A percentile compares a stretch with the other conserved stretches of the same genome.
Conservation (phyloP, 1,284 basidiomycete species). For the Porphyrellus sp. region DNA sequence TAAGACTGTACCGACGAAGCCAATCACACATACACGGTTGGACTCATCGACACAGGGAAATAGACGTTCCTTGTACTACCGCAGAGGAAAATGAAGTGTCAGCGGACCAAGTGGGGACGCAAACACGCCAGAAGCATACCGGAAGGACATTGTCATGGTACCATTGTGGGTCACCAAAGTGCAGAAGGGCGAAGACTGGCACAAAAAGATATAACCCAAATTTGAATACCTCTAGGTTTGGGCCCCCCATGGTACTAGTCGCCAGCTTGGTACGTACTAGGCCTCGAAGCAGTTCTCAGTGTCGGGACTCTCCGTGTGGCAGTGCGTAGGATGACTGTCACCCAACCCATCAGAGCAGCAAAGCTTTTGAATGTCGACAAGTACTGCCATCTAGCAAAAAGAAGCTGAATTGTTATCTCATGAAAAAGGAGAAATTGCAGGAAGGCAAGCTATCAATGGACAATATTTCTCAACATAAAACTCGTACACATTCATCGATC, state of each 20-base stretch:
- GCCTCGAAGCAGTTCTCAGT: not conserved
- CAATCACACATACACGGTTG: constrained; percentile 43
- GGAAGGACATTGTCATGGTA: constrained; percentile 78
- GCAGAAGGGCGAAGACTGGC: constrained; percentile 78
- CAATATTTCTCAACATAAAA: no score
- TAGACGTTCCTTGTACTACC: constrained; percentile 67
- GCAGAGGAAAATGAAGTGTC: not conserved
- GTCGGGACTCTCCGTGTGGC: not conserved
- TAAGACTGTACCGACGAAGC: not conserved
- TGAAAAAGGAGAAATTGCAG: no score
- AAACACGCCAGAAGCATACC: constrained; percentile 44
- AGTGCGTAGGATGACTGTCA: no score
- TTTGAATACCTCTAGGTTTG: constrained; percentile 87
- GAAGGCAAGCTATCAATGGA: no score
- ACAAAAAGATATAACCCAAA: constrained; percentile 88
- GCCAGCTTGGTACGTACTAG: constrained; percentile 12
- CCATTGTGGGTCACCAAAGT: constrained; percentile 90
- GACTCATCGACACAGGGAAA: constrained; percentile 62
- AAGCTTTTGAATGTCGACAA: no score
- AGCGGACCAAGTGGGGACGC: not conserved
- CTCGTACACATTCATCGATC: not conserved
- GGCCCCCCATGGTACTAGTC: constrained; percentile 61
- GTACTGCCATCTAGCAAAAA: no score
- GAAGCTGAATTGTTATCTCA: no score
- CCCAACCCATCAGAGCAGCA: no score